A percentile compares a stretch with the other conserved stretches of the same genome.
These are phyloP conservation scores for Karstenula rhodostoma DNA, from an alignment of 2,329 filamentous ascomycete species.

Conservation along the genomic window DNA sequence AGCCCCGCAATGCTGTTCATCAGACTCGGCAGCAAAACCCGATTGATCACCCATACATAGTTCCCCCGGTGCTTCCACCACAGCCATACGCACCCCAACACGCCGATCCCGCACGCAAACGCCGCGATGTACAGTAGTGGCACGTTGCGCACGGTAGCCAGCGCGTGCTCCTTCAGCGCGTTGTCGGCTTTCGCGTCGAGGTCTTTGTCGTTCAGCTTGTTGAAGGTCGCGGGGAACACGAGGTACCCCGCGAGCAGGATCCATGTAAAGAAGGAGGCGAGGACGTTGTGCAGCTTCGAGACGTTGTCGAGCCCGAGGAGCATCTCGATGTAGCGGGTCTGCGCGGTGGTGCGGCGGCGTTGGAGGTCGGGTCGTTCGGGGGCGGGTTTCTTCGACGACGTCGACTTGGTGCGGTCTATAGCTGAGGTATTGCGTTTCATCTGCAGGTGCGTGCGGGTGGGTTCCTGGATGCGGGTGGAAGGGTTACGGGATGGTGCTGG, in stretches of 20 bases:
- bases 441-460: constrained; percentile 13
- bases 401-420: constrained; percentile 4
- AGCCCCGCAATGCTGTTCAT: constrained; percentile 61
- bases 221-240: constrained; percentile 62
- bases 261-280: constrained; percentile 58
- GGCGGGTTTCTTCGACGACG: not conserved
- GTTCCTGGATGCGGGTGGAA: constrained; percentile 31
- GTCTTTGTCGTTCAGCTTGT: constrained; percentile 46
- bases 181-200: constrained; percentile 34
- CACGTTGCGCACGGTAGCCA: constrained; percentile 48
- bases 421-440: constrained; percentile 11
- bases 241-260: constrained; percentile 63
- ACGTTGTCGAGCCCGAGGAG: constrained; percentile 58
- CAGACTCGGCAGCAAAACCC: constrained; percentile 55
- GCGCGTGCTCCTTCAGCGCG: constrained; percentile 31
- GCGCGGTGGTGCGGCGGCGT: constrained; percentile 36
- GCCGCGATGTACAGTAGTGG: constrained; percentile 56
- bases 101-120: constrained; percentile 53
- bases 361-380: constrained; percentile 27
- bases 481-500: constrained; percentile 25
- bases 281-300: constrained; percentile 57
- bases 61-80: constrained; percentile 57
- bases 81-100: constrained; percentile 54
- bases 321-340: constrained; percentile 51
- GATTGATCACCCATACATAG: constrained; percentile 64